phyloP scores from a whole-genome alignment of 495 filamentous ascomycete species.

The Hamigera avellanea region DNA sequence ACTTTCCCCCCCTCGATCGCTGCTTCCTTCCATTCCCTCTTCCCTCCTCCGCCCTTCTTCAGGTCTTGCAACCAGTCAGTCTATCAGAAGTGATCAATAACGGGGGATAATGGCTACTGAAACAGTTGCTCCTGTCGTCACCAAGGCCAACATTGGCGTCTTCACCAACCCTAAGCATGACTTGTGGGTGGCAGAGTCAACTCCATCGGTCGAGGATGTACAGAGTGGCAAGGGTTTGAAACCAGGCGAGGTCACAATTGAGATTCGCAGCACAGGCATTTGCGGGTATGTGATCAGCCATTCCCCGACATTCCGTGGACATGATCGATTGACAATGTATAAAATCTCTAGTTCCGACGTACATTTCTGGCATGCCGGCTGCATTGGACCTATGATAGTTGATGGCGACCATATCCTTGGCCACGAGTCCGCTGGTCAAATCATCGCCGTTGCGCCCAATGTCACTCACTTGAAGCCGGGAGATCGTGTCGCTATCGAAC shows the following conservation, averaged over 20 bases:
- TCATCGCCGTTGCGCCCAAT: conserved; percentile 66
- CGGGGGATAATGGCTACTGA: no score
- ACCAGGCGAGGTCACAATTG: conserved; percentile 71
- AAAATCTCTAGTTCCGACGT: conserved; percentile 70
- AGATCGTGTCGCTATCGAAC: conserved; percentile 84
- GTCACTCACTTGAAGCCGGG: conserved; percentile 66
- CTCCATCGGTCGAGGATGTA: conserved; percentile 64
- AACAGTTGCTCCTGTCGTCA: conserved; percentile 7
- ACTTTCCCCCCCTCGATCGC: no score
- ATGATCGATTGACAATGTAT: no score
- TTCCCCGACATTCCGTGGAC: neutral
- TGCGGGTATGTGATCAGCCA: conserved; percentile 53
- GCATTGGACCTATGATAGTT: conserved; percentile 92
- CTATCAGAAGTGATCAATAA: neutral
- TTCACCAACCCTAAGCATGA: conserved; percentile 90
- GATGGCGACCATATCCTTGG: conserved; percentile 77
- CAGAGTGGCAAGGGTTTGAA: conserved; percentile 58
- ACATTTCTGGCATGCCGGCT: conserved; percentile 91
- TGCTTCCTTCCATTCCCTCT: neutral
- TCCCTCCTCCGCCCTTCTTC: no score
- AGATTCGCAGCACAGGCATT: conserved; percentile 83
- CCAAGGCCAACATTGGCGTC: conserved; percentile 84
- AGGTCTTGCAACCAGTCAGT: no score
- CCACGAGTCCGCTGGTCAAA: conserved; percentile 79
- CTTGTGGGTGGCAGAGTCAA: conserved; percentile 73